phyloP scores from a whole-genome alignment of 306 rosid species.

The Vigna reflexopilosa region DNA sequence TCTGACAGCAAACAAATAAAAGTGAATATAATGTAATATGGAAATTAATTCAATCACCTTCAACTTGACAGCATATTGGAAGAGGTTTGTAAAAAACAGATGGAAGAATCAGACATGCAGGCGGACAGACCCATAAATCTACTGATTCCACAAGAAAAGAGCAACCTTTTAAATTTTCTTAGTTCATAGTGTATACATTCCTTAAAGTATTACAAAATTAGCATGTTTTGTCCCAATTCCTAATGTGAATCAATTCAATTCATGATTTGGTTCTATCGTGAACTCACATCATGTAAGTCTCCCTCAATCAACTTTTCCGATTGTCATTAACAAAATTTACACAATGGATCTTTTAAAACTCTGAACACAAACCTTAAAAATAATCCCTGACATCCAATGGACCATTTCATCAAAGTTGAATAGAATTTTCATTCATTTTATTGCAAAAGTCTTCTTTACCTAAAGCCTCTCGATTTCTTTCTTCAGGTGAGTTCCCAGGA shows the following conservation, averaged over 20 bases:
- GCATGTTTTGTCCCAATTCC: slow-evolving; percentile 16
- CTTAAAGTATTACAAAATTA: slow-evolving; percentile 10
- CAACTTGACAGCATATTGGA: slow-evolving; percentile 27
- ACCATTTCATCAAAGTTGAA: slow-evolving; percentile 1
- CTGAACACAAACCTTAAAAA: slow-evolving; percentile 23
- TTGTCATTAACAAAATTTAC: slow-evolving; percentile 1
- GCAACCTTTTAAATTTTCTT: slow-evolving; percentile 19
- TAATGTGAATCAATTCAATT: slow-evolving; percentile 25
- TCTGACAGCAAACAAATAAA: slow-evolving; percentile 46
- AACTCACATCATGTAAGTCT: not conserved
- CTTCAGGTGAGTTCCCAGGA: slow-evolving; percentile 13
- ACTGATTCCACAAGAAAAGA: slow-evolving; percentile 20
- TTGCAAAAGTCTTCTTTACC: slow-evolving; percentile 26
- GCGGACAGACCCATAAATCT: not conserved
- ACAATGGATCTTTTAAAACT: not conserved
- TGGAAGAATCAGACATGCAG: slow-evolving; percentile 16
- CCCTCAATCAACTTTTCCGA: slow-evolving; percentile 19
- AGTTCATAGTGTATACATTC: slow-evolving; percentile 26
- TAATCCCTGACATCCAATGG: slow-evolving; percentile 21
- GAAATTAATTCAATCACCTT: slow-evolving; percentile 34
- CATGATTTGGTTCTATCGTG: slow-evolving; percentile 12
- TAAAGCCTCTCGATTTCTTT: slow-evolving; percentile 10
- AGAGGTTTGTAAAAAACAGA: slow-evolving; percentile 6
- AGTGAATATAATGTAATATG: slow-evolving; percentile 38
- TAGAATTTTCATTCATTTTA: not conserved